Conservation (phyloP, 169 alveolate genomes). For the Plasmodium yoelii region DNA sequence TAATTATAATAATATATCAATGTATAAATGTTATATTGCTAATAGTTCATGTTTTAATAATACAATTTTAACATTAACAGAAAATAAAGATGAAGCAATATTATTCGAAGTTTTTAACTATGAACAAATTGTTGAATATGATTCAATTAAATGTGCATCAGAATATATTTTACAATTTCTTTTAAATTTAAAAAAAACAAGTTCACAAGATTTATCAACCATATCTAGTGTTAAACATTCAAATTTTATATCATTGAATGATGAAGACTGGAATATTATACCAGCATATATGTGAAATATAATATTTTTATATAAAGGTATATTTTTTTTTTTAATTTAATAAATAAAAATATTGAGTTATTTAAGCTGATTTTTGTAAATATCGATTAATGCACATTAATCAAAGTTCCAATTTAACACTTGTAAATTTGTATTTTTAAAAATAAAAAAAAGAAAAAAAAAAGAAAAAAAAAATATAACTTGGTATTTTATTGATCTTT, state of each 20-base stretch:
- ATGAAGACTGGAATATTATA: slow-evolving; percentile 54
- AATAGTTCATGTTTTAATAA: slow-evolving; percentile 15
- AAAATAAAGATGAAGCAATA: slow-evolving; percentile 52
- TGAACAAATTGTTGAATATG: slow-evolving; percentile 61
- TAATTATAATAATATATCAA: background rate
- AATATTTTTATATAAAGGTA: too few relatives aligned
- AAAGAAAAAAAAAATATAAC: too few relatives aligned
- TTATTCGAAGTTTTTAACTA: slow-evolving; percentile 65
- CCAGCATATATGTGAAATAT: slow-evolving; percentile 35
- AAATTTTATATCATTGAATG: slow-evolving; percentile 12
- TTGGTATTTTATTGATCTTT: too few relatives aligned
- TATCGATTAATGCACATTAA: too few relatives aligned
- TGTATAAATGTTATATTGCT: background rate
- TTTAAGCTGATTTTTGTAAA: too few relatives aligned
- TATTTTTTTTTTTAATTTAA: too few relatives aligned
- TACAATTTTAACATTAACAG: slow-evolving; percentile 19
- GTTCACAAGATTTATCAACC: slow-evolving; percentile 12
- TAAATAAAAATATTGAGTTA: too few relatives aligned
- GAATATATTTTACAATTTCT: slow-evolving; percentile 48
- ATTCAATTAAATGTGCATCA: slow-evolving; percentile 53
- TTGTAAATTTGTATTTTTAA: too few relatives aligned
- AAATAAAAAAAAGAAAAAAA: too few relatives aligned
- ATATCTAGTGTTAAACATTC: slow-evolving; percentile 14
- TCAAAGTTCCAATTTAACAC: too few relatives aligned
- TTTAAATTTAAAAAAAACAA: slow-evolving; percentile 16